Percentiles rank a stretch among this genome's conserved stretches.
Evolutionary conservation across 768 basidiomycete species (phyloP).

Genomic region (Phallus indusiatus): DNA sequence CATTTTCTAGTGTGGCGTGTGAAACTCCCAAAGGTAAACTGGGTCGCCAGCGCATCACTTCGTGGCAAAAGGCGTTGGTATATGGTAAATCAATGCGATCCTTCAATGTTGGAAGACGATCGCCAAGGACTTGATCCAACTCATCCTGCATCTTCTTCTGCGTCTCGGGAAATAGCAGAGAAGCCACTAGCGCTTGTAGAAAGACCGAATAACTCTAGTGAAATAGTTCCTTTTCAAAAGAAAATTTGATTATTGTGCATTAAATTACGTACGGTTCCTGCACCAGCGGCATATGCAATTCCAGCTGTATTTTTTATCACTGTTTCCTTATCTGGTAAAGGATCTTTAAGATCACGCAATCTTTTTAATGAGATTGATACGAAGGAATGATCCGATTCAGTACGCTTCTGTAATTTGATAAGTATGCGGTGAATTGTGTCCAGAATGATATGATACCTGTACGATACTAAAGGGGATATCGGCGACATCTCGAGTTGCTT

Average conservation of each 20-base stretch:
- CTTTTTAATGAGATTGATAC: background rate
- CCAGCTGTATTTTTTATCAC: slow-evolving; percentile 42
- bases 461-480: background rate
- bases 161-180: slow-evolving; percentile 19
- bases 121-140: slow-evolving; percentile 28
- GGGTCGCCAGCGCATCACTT: slow-evolving; percentile 14
- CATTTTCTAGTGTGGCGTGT: slow-evolving; percentile 11
- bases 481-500: too few relatives aligned
- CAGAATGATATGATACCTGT: slow-evolving; percentile 23
- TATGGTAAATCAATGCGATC: slow-evolving; percentile 19
- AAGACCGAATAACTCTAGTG: background rate
- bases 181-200: slow-evolving; percentile 20
- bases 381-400: background rate
- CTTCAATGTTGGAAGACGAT: slow-evolving; percentile 20
- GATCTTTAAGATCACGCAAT: background rate
- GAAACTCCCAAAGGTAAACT: slow-evolving; percentile 20
- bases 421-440: slow-evolving; percentile 14
- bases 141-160: slow-evolving; percentile 25
- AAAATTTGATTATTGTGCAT: too few relatives aligned
- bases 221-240: too few relatives aligned
- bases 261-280: slow-evolving; percentile 22
- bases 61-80: slow-evolving; percentile 26
- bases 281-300: slow-evolving; percentile 34
- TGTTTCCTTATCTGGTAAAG: slow-evolving; percentile 22
- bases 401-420: background rate